Percentiles rank a stretch among this genome's conserved stretches.
Conservation (phyloP, 75 land plant genomes). For the Cupressus sempervirens region DNA sequence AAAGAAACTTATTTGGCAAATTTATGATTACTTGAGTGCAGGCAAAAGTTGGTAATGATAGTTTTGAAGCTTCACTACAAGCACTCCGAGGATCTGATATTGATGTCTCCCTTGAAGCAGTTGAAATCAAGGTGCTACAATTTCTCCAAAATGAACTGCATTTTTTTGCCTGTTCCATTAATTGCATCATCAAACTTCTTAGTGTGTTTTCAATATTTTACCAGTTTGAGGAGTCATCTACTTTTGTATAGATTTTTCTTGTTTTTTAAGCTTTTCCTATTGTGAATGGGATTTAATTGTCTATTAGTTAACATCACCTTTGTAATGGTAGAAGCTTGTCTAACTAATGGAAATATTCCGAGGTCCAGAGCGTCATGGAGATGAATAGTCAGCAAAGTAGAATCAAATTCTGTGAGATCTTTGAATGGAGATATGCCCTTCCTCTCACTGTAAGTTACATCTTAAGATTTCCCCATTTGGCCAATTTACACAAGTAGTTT, state of each 20-base stretch:
- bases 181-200: neutral
- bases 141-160: neutral
- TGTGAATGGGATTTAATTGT: neutral
- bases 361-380: neutral
- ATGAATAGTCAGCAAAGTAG: slow-evolving; percentile 1
- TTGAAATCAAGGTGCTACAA: slow-evolving; percentile 71
- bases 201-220: neutral
- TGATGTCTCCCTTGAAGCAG: slow-evolving; percentile 74
- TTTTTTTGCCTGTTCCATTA: neutral
- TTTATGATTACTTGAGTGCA: slow-evolving; percentile 11
- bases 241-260: neutral
- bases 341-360: neutral
- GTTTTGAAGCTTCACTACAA: slow-evolving; percentile 74
- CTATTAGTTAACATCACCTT: neutral
- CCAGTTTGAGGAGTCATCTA: neutral
- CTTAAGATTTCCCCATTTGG: too few relatives aligned
- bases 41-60: slow-evolving; percentile 92
- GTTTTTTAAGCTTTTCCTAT: neutral
- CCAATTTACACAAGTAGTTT: neutral
- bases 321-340: neutral
- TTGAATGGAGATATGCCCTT: slow-evolving; percentile 9
- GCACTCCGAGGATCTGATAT: slow-evolving; percentile 78
- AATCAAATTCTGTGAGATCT: slow-evolving; percentile 10
- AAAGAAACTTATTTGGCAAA: neutral
- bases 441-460: slow-evolving; percentile 7